phyloP scores from a whole-genome alignment of 1,284 basidiomycete species.

The Ustilago tritici region DNA sequence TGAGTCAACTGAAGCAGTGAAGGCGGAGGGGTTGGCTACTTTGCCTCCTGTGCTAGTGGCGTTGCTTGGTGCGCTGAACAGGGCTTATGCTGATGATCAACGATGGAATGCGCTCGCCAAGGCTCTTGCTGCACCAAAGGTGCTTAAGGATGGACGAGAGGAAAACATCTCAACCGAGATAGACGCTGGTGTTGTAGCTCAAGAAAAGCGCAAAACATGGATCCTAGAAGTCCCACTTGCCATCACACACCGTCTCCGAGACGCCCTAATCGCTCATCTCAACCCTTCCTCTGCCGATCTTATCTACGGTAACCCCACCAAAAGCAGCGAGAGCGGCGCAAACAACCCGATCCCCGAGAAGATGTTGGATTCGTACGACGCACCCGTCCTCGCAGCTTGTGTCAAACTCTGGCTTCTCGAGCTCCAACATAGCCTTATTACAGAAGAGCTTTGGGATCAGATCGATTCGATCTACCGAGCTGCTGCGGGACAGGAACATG shows the following conservation, averaged over 20 bases:
- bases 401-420: constrained; percentile 80
- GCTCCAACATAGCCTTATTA: constrained; percentile 58
- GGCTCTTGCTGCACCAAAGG: constrained; percentile 6
- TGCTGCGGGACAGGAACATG: constrained; percentile 56
- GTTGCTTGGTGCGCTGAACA: constrained; percentile 77
- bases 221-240: constrained; percentile 82
- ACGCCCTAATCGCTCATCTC: constrained; percentile 76
- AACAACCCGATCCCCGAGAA: constrained; percentile 70
- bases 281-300: constrained; percentile 39
- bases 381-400: constrained; percentile 84
- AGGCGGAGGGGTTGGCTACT: constrained; percentile 43
- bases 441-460: constrained; percentile 61
- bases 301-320: constrained; percentile 29
- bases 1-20: not conserved
- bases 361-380: constrained; percentile 81
- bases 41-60: constrained; percentile 82
- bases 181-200: constrained; percentile 19
- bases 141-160: not conserved
- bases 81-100: constrained; percentile 76
- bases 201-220: constrained; percentile 89
- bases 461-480: constrained; percentile 63
- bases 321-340: constrained; percentile 4
- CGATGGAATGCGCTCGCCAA: constrained; percentile 50
- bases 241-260: constrained; percentile 83
- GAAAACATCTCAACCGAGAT: constrained; percentile 9